Conservation (phyloP, 306 rosid genomes). For the Gastrolobium villosum region DNA sequence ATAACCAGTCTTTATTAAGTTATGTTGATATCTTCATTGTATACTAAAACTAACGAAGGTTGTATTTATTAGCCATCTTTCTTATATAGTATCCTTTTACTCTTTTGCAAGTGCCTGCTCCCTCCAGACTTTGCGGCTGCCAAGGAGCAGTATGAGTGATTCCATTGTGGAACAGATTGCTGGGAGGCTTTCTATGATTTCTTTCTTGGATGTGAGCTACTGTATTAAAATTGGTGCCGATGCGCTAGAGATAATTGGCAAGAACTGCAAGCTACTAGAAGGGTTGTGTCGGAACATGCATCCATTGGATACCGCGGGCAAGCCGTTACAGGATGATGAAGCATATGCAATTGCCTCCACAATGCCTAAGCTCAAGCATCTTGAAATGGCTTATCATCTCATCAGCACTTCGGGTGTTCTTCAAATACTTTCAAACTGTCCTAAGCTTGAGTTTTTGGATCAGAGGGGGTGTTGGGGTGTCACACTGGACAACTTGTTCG, state of each 20-base stretch:
- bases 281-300: slow-evolving; percentile 94
- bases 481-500: slow-evolving; percentile 60
- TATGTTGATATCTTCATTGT: slow-evolving; percentile 19
- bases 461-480: slow-evolving; percentile 98
- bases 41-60: slow-evolving; percentile 16
- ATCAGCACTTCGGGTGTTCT: slow-evolving; percentile 74
- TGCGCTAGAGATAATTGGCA: slow-evolving; percentile 82
- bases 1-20: background rate
- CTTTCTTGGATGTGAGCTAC: slow-evolving; percentile 97
- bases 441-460: slow-evolving; percentile 81
- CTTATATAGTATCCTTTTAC: slow-evolving; percentile 47
- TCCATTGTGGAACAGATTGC: slow-evolving; percentile 71
- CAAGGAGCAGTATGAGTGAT: slow-evolving; percentile 75
- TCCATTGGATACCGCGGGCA: slow-evolving; percentile 86
- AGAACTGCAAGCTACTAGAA: slow-evolving; percentile 81
- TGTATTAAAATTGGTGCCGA: slow-evolving; percentile 72
- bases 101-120: slow-evolving; percentile 87
- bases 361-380: slow-evolving; percentile 94
- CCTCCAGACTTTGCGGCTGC: slow-evolving; percentile 80
- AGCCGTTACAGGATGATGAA: slow-evolving; percentile 82
- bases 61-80: slow-evolving; percentile 25
- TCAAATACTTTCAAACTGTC: slow-evolving; percentile 71
- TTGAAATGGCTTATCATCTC: slow-evolving; percentile 92
- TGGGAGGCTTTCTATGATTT: slow-evolving; percentile 74
- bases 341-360: slow-evolving; percentile 88